Percentiles rank a stretch among this genome's conserved stretches.
Conservation (phyloP, 495 filamentous ascomycete species). For the Amphirosellinia nigrospora region DNA sequence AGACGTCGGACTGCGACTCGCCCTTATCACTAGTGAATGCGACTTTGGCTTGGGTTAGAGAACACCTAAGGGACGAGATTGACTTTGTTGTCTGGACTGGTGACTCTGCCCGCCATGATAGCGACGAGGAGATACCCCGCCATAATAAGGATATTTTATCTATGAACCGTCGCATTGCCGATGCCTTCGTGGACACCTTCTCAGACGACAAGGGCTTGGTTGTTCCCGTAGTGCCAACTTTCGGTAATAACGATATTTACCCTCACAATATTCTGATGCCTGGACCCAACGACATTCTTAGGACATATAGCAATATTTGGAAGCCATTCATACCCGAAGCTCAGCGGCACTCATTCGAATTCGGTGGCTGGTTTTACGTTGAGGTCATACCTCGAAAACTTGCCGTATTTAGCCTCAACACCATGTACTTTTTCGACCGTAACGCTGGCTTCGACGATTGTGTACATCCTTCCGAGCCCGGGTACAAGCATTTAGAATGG, state of each 20-base stretch:
- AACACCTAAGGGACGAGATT: conserved; percentile 79
- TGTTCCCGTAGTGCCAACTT: conserved; percentile 85
- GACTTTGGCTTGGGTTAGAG: conserved; percentile 91
- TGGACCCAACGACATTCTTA: conserved; percentile 86
- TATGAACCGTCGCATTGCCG: conserved; percentile 75
- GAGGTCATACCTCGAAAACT: conserved; percentile 89
- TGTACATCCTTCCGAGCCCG: conserved; percentile 74
- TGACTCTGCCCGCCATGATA: conserved; percentile 94
- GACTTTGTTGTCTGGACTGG: conserved; percentile 99
- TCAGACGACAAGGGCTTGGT: conserved; percentile 60
- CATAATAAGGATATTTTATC: conserved; percentile 72
- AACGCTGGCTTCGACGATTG: conserved; percentile 95
- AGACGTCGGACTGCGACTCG: conserved; percentile 87
- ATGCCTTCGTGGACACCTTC: conserved; percentile 79
- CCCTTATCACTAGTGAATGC: conserved; percentile 81
- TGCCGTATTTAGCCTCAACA: conserved; percentile 94
- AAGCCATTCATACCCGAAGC: conserved; percentile 85
- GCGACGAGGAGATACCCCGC: conserved; percentile 83
- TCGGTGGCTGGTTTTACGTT: conserved; percentile 91
- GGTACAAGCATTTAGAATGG: conserved; percentile 97
- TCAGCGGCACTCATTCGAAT: conserved; percentile 89
- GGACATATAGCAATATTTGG: conserved; percentile 77
- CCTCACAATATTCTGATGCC: conserved; percentile 91
- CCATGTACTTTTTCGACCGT: conserved; percentile 91
- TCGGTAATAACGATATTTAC: conserved; percentile 97